These are phyloP conservation scores for Ogataea nakhonphanomensis DNA, from an alignment of 805 yeast genomes.

Conservation along the genomic window DNA sequence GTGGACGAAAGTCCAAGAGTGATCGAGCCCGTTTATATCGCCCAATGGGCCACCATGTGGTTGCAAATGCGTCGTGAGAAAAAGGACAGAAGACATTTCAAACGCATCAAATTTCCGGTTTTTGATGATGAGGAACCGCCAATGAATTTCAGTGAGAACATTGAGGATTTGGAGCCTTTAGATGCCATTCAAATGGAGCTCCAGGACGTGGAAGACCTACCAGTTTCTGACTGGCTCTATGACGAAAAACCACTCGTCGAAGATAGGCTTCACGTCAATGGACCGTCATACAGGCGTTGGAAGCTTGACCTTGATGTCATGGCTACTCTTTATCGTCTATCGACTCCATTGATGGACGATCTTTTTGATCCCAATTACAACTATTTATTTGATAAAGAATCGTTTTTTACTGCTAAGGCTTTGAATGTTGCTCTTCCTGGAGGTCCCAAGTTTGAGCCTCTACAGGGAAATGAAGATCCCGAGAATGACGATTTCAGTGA, in stretches of 20 bases:
- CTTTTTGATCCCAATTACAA: slow-evolving; percentile 54
- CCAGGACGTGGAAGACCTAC: slow-evolving; percentile 59
- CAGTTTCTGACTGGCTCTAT: slow-evolving; percentile 73
- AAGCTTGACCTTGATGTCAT: slow-evolving; percentile 55
- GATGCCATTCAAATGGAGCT: slow-evolving; percentile 69
- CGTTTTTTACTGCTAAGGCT: slow-evolving; percentile 90
- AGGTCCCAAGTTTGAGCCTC: slow-evolving; percentile 93
- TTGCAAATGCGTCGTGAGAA: slow-evolving; percentile 90
- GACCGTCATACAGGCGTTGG: slow-evolving; percentile 78
- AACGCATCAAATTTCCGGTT: slow-evolving; percentile 90
- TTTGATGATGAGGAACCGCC: slow-evolving; percentile 98
- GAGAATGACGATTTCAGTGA: slow-evolving; percentile 80
- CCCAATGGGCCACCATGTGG: slow-evolving; percentile 97
- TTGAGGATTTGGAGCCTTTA: slow-evolving; percentile 66
- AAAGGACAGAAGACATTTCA: slow-evolving; percentile 83
- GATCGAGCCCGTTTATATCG: slow-evolving; percentile 83
- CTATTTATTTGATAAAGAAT: slow-evolving; percentile 71
- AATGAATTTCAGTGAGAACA: slow-evolving; percentile 72
- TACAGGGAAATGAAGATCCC: slow-evolving; percentile 60
- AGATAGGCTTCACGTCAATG: slow-evolving; percentile 54
- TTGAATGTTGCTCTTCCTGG: slow-evolving; percentile 86
- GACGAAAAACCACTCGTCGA: slow-evolving; percentile 73
- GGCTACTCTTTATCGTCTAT: slow-evolving; percentile 61
- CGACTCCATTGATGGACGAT: slow-evolving; percentile 69
- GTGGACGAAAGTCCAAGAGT: slow-evolving; percentile 91